Percentiles rank a stretch among this genome's conserved stretches.
phyloP scores from a whole-genome alignment of 2,329 filamentous ascomycete genomes.

The Colletotrichum sidae region DNA sequence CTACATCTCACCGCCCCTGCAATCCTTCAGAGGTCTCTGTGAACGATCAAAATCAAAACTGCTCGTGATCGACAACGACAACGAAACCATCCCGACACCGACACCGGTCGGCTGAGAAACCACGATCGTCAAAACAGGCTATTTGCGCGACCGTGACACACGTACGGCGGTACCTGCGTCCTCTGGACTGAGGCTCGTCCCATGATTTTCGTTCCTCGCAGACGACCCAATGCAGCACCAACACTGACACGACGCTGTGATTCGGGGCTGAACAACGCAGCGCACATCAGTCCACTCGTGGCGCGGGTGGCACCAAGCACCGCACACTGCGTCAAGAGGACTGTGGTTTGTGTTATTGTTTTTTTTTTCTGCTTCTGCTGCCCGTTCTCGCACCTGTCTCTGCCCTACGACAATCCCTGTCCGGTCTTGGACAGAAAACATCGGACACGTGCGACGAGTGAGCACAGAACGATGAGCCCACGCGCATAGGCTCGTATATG shows the following conservation, averaged over 20 bases:
- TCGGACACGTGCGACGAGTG: not conserved
- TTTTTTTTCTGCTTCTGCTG: not conserved
- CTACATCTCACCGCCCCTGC: too few relatives aligned
- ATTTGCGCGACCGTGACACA: not conserved
- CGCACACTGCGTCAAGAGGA: not conserved
- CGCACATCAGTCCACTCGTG: constrained; percentile 7
- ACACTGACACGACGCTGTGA: not conserved
- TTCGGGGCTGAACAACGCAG: not conserved
- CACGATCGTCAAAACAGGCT: not conserved
- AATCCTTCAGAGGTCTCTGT: too few relatives aligned
- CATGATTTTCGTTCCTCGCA: not conserved
- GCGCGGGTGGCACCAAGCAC: constrained; percentile 8
- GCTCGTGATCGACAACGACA: not conserved
- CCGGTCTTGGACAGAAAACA: too few relatives aligned
- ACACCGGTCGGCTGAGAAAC: too few relatives aligned
- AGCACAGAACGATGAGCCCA: constrained; percentile 1
- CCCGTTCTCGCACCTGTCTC: not conserved
- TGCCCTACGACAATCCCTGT: not conserved
- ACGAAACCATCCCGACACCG: not conserved
- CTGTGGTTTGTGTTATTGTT: not conserved
- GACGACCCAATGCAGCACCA: too few relatives aligned
- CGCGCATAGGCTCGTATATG: constrained; percentile 18
- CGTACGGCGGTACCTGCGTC: constrained; percentile 18
- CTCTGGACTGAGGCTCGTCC: constrained; percentile 11
- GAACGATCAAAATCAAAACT: not conserved